Conservation (phyloP, 2,329 filamentous ascomycete species). For the Paecilomyces variotii region DNA sequence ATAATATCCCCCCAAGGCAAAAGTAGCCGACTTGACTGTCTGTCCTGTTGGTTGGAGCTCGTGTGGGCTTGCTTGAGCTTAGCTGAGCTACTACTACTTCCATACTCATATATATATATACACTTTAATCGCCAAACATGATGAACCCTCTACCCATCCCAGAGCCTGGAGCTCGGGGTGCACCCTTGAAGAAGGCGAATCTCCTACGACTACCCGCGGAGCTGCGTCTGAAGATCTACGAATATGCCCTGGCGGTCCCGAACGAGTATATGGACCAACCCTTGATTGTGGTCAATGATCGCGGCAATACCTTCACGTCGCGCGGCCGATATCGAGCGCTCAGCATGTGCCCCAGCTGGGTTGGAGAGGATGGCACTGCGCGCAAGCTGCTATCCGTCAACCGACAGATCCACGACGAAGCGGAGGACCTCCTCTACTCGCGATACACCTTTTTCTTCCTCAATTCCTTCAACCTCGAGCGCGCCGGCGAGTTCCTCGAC, state of each 20-base stretch:
- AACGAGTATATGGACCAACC: slow-evolving; percentile 25
- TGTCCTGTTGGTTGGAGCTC: not conserved
- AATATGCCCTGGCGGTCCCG: slow-evolving; percentile 21
- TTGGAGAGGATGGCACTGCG: slow-evolving; percentile 22
- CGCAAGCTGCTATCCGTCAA: slow-evolving; percentile 23
- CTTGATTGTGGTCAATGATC: slow-evolving; percentile 26
- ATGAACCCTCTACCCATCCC: not conserved
- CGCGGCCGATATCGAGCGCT: slow-evolving; percentile 23
- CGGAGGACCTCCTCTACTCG: slow-evolving; percentile 27
- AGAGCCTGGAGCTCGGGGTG: not conserved
- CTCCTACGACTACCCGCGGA: slow-evolving; percentile 22
- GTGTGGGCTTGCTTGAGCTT: not conserved
- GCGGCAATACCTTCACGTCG: slow-evolving; percentile 23
- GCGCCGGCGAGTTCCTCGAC: slow-evolving; percentile 22
- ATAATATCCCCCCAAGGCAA: not conserved
- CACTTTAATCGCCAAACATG: not conserved
- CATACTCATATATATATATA: no score
- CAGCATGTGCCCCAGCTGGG: slow-evolving; percentile 27
- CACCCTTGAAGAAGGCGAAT: slow-evolving; percentile 5
- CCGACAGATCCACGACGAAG: slow-evolving; percentile 27
- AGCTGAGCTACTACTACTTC: no score
- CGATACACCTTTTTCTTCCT: slow-evolving; percentile 28
- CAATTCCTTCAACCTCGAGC: slow-evolving; percentile 25
- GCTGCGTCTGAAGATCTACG: slow-evolving; percentile 27
- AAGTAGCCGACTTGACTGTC: not conserved